These are phyloP conservation scores for Kodamaea sp. DNA, from an alignment of 1,139 yeast species.

Conservation along the genomic window DNA sequence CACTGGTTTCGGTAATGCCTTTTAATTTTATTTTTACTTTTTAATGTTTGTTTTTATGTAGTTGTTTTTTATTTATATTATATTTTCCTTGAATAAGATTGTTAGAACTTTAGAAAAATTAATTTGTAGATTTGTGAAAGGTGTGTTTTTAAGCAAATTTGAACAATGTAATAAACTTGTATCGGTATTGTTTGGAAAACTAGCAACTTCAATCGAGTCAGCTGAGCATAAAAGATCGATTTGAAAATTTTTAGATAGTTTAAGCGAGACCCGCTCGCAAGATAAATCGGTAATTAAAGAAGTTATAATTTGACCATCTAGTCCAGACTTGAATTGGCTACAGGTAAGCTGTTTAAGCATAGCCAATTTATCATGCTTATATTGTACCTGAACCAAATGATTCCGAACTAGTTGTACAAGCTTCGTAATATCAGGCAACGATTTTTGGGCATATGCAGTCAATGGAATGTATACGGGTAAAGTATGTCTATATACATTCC, in stretches of 20 bases:
- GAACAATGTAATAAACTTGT: neutral
- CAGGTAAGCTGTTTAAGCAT: constrained; percentile 12
- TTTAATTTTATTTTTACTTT: constrained; percentile 16
- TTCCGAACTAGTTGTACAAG: constrained; percentile 19
- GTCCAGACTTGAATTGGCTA: constrained; percentile 9
- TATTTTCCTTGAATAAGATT: constrained; percentile 3
- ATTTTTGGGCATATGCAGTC: constrained; percentile 11
- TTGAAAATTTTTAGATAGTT: neutral
- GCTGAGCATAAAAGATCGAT: constrained; percentile 7
- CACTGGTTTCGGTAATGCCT: constrained; percentile 61
- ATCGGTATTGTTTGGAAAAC: neutral
- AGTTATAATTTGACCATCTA: constrained; percentile 12
- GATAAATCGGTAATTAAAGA: constrained; percentile 5
- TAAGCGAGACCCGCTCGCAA: constrained; percentile 5
- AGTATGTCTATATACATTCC: constrained; percentile 38
- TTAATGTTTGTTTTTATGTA: constrained; percentile 2
- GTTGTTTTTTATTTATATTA: constrained; percentile 6
- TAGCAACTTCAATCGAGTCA: constrained; percentile 6
- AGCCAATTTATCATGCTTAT: constrained; percentile 31
- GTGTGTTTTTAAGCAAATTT: constrained; percentile 4
- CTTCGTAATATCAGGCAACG: constrained; percentile 7
- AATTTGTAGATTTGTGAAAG: constrained; percentile 1
- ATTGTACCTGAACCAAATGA: constrained; percentile 23
- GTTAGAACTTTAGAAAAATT: constrained; percentile 1
- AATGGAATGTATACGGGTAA: constrained; percentile 32